Base-by-base conservation (phyloP, 1,284 basidiomycete species). In the Pascua guehoae region DNA sequence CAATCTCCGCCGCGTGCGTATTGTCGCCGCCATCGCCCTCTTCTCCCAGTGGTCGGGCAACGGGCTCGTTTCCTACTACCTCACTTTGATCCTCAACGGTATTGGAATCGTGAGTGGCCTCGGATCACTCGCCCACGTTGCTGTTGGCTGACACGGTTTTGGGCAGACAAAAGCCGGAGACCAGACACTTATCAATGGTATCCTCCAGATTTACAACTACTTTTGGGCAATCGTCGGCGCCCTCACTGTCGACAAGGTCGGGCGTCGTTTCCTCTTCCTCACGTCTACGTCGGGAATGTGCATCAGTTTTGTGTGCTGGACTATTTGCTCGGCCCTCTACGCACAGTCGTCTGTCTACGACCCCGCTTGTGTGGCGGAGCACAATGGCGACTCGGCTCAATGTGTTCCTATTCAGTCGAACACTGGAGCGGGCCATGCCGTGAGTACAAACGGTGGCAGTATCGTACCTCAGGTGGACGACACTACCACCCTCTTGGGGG, bases 41-140 rank as follows among this genome's bases (percentile, higher is more conserved):
- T 71, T 72, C 67, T 69, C 65, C 32, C 68, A 71, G 54, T 72
- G 71, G 71, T 66, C 66, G 5, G 66, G 66, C n/a, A 64, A 56
- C 53, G 60, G 53, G 41, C 47, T 61, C 51, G 60, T 59, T 36
- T 57, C 44, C 42, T 75, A 86, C 79, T 88, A 88, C 78, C 81
- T 88, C 60, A 85, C 81, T 76, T 81, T 83, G 67, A 84, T 89
- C 54, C 84, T 90, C 65, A 79, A 83, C 63, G 80, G 82, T 60
- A 85, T 90, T 58, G 88, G 88, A 49, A 85, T 90, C 67, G 24
- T 32, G 24, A 32, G 24, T 32, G 4, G 24, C 24, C 7, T 3
- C 3, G 24, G 7, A 32, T 4, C 24, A 32, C 3, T 32, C 24
- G 24, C 24, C 24, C 3, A 32, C 7, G 24, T 3, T 3, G 24